A percentile compares a stretch with the other conserved stretches of the same genome.
phyloP scores from a whole-genome alignment of 2,329 filamentous ascomycete species.

The Exophiala viscosa region DNA sequence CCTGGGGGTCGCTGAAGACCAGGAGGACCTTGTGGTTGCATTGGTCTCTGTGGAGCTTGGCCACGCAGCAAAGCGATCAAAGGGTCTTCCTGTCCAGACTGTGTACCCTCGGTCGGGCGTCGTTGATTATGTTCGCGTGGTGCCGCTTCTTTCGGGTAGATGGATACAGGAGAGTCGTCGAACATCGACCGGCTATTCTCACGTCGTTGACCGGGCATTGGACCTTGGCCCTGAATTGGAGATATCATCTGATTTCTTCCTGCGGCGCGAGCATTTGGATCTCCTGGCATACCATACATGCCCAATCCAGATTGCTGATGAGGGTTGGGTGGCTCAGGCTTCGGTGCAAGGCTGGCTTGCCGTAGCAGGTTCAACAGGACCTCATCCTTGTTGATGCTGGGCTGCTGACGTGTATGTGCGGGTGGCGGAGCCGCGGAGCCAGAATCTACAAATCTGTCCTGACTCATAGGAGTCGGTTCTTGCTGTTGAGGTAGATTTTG shows the following conservation, averaged over 20 bases:
- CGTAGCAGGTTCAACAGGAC: conserved; percentile 25
- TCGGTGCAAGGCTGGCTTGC: conserved; percentile 25
- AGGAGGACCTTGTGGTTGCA: conserved; percentile 34
- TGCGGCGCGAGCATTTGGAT: conserved; percentile 7
- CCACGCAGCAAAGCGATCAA: conserved; percentile 19
- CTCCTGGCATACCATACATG: conserved; percentile 10
- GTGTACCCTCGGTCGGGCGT: conserved; percentile 37
- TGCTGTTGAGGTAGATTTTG: conserved; percentile 3
- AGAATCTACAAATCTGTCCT: conserved; percentile 17
- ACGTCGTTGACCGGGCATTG: conserved; percentile 14
- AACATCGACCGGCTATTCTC: conserved; percentile 30
- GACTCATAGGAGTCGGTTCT: background rate
- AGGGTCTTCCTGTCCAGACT: conserved; percentile 38
- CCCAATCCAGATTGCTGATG: conserved; percentile 12
- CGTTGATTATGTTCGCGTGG: conserved; percentile 33
- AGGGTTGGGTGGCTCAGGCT: conserved; percentile 21
- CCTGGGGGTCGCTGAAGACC: conserved; percentile 44
- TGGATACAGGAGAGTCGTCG: conserved; percentile 44
- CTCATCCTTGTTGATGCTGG: conserved; percentile 25
- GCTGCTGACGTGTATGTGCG: conserved; percentile 20
- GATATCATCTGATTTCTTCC: conserved; percentile 12
- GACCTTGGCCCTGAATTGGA: conserved; percentile 15
- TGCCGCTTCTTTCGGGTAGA: conserved; percentile 32
- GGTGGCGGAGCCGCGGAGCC: conserved; percentile 16
- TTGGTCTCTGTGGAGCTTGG: conserved; percentile 36